Evolutionary conservation across 192 early-diverging fungal species (phyloP).

Genomic region (Jimgerdemannia flammicorona): DNA sequence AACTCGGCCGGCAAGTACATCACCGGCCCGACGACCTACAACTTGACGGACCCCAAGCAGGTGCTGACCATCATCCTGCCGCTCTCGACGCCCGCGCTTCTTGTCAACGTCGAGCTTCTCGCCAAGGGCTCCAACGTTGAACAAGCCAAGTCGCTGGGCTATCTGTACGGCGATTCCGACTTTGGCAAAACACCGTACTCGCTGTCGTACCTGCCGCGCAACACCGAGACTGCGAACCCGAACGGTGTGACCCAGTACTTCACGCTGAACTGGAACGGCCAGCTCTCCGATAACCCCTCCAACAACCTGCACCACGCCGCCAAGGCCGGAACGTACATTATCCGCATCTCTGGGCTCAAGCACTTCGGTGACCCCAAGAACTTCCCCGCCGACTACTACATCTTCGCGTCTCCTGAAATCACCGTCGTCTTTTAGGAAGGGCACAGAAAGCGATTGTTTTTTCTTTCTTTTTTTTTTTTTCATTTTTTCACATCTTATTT

Average conservation of each 20-base stretch:
- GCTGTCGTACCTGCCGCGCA: background rate
- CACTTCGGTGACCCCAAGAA: background rate
- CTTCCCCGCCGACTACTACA: too few species aligned
- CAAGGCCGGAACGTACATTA: background rate
- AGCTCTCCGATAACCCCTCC: background rate
- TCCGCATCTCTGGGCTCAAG: background rate
- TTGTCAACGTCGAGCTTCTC: background rate
- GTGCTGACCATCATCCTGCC: background rate
- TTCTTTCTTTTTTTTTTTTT: too few species aligned
- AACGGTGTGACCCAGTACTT: background rate
- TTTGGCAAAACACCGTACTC: background rate
- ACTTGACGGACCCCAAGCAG: background rate
- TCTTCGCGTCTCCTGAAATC: too few species aligned
- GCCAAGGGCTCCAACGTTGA: background rate
- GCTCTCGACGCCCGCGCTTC: background rate
- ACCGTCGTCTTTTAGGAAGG: too few species aligned
- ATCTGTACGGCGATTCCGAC: background rate
- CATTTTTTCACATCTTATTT: too few species aligned
- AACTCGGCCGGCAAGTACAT: background rate
- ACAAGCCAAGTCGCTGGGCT: background rate
- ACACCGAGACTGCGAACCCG: background rate
- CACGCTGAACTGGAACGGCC: background rate
- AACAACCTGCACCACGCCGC: background rate
- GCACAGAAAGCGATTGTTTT: too few species aligned
- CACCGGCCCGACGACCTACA: background rate